Conservation (phyloP, 2,329 filamentous ascomycete species). For the Orbilia oligospora region DNA sequence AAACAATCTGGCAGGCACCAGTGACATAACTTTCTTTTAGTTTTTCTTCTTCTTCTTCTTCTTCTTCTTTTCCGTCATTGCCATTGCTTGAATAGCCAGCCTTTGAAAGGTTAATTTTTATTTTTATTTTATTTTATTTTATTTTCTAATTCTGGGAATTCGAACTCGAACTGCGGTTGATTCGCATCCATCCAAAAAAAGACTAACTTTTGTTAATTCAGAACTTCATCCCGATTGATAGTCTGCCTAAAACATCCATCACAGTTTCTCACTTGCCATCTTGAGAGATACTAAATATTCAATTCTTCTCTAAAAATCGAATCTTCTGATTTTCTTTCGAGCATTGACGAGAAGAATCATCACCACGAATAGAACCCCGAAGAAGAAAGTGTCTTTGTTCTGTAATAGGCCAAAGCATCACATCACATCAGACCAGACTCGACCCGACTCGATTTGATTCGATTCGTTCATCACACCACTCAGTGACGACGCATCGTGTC, state of each 20-base stretch:
- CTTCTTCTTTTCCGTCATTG: no score
- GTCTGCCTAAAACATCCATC: conserved; percentile 40
- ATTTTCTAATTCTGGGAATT: conserved; percentile 36
- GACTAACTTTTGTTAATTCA: conserved; percentile 19
- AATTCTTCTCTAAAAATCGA: no score
- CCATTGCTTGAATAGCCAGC: conserved; percentile 19
- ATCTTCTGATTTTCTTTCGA: neutral
- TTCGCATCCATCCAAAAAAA: conserved; percentile 48
- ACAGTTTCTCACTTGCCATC: conserved; percentile 49
- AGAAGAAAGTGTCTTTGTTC: conserved; percentile 44
- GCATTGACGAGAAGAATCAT: conserved; percentile 30
- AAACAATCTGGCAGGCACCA: conserved; percentile 56
- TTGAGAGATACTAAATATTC: conserved; percentile 40
- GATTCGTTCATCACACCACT: conserved; percentile 17
- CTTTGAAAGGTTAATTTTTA: conserved; percentile 56
- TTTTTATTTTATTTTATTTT: conserved; percentile 25
- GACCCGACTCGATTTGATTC: neutral
- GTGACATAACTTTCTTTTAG: conserved; percentile 52
- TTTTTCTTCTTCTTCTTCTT: conserved; percentile 14
- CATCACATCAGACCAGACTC: conserved; percentile 22
- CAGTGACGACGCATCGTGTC: conserved; percentile 32
- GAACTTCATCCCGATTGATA: conserved; percentile 10
- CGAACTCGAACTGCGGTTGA: conserved; percentile 45
- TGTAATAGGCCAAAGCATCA: conserved; percentile 8
- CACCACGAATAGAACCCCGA: conserved; percentile 32